Percentiles rank a stretch among this genome's conserved stretches.
These are phyloP conservation scores for Phaseolus coccineus DNA, from an alignment of 331 rosid species.

Conservation along the genomic window DNA sequence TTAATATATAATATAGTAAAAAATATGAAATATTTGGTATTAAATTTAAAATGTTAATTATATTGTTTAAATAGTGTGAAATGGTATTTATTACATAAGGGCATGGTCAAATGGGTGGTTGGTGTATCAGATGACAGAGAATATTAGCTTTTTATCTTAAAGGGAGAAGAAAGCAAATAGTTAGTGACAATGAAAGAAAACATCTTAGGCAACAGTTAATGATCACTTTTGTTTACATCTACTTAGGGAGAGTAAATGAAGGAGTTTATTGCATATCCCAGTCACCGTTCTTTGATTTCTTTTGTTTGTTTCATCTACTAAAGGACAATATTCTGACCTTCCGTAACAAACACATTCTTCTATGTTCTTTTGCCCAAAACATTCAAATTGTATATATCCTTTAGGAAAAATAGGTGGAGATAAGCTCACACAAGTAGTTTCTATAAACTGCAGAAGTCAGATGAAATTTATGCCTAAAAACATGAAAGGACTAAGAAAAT, in stretches of 20 bases:
- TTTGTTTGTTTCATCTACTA: slow-evolving; percentile 25
- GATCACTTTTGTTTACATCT: neutral
- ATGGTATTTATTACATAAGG: no score
- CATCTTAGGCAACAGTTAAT: neutral
- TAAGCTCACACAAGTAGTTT: neutral
- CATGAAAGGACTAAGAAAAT: slow-evolving; percentile 9
- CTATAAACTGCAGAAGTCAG: slow-evolving; percentile 11
- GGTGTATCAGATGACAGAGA: neutral
- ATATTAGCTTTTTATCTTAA: slow-evolving; percentile 6
- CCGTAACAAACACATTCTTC: slow-evolving; percentile 20
- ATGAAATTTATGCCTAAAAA: neutral
- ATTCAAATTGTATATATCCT: slow-evolving; percentile 2
- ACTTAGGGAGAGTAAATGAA: neutral
- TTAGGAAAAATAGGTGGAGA: slow-evolving; percentile 6
- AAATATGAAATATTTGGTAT: no score
- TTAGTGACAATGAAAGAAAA: neutral
- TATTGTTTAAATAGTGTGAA: no score
- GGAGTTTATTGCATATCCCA: slow-evolving; percentile 38
- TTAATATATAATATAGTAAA: no score
- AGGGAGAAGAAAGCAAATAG: slow-evolving; percentile 13
- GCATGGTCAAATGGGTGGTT: neutral
- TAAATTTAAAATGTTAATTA: no score
- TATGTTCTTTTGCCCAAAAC: slow-evolving; percentile 12
- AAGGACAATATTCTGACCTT: slow-evolving; percentile 40
- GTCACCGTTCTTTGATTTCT: slow-evolving; percentile 38